phyloP scores from a whole-genome alignment of 768 basidiomycete genomes.

The Terana coerulea region DNA sequence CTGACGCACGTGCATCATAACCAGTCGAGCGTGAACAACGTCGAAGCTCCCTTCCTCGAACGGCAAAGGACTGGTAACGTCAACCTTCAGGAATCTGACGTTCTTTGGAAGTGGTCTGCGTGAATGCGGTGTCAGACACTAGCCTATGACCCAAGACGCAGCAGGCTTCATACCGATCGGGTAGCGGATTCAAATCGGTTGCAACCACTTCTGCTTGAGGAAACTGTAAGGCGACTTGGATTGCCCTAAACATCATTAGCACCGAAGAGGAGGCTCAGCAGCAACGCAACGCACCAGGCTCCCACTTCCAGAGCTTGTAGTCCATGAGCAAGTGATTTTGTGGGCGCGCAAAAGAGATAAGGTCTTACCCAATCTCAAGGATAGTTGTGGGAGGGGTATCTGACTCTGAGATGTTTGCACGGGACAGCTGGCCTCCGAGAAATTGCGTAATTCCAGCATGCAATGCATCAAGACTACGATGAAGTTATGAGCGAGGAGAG shows the following conservation, averaged over 20 bases:
- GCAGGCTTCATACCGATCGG: background rate
- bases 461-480: background rate
- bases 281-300: background rate
- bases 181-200: background rate
- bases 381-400: background rate
- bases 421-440: background rate
- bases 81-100: conserved; percentile 15
- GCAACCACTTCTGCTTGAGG: background rate
- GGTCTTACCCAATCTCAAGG: background rate
- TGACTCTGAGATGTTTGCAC: background rate
- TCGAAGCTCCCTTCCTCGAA: conserved; percentile 22
- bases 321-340: no score
- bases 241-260: background rate
- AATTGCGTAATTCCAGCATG: background rate
- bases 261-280: no score
- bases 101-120: conserved; percentile 19
- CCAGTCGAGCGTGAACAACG: conserved; percentile 22
- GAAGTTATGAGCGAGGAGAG: background rate
- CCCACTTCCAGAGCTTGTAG: background rate
- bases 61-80: conserved; percentile 21
- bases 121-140: no score
- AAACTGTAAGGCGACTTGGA: background rate
- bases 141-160: background rate
- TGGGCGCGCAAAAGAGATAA: no score
- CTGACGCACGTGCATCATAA: conserved; percentile 23